Conservation (phyloP, 345 rosid genomes). For the Salix arbutifolia region DNA sequence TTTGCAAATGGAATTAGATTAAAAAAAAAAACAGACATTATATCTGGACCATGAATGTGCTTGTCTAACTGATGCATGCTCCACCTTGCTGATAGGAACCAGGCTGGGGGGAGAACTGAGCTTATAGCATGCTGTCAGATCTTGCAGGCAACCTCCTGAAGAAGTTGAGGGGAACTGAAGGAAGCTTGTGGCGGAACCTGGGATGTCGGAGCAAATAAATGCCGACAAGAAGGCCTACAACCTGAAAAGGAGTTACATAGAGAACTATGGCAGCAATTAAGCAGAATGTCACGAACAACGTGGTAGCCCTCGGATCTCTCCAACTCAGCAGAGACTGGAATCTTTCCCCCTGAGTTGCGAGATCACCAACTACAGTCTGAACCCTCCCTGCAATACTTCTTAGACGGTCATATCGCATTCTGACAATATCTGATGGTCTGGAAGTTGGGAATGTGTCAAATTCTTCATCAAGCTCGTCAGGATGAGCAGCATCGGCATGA, state of each 20-base stretch:
- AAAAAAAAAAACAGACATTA: no score
- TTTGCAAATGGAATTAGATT: no score
- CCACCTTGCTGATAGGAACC: not conserved
- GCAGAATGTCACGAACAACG: constrained; percentile 26
- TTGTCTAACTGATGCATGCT: no score
- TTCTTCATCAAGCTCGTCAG: constrained; percentile 30
- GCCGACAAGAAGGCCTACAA: constrained; percentile 23
- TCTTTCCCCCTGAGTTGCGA: constrained; percentile 32
- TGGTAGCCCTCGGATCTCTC: constrained; percentile 34
- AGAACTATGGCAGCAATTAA: constrained; percentile 23
- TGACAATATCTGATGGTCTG: constrained; percentile 18
- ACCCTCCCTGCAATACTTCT: constrained; percentile 31
- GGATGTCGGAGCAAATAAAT: constrained; percentile 25
- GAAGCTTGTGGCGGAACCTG: constrained; percentile 30
- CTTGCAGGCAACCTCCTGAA: constrained; percentile 31
- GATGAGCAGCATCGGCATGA: constrained; percentile 25
- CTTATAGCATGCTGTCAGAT: constrained; percentile 29
- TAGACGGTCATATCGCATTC: constrained; percentile 28
- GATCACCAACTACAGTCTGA: constrained; percentile 29
- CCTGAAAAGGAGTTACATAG: constrained; percentile 31
- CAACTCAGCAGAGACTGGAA: constrained; percentile 31
- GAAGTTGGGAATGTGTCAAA: constrained; percentile 28
- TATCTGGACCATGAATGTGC: no score
- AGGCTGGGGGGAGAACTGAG: not conserved
- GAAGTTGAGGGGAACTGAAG: constrained; percentile 30